phyloP scores from a whole-genome alignment of 768 basidiomycete species.

The Neoboletus subvelutipes region DNA sequence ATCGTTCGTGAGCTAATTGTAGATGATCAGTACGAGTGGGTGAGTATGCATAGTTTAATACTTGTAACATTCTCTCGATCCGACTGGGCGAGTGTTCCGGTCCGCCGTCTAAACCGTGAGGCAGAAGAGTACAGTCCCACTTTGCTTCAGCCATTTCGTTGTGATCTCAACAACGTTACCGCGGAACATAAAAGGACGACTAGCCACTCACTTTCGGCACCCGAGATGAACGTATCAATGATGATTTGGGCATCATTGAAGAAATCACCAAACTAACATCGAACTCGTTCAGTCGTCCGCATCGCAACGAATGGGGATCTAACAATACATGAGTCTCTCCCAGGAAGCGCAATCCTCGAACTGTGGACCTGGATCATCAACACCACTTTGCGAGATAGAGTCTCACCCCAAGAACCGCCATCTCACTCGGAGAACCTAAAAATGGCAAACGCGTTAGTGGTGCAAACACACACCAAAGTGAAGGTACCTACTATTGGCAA shows the following conservation, averaged over 20 bases:
- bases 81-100: conserved; percentile 91
- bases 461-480: neutral
- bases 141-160: conserved; percentile 95
- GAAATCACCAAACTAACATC: conserved; percentile 82
- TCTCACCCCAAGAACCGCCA: too few relatives aligned
- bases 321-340: conserved; percentile 76
- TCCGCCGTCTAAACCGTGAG: conserved; percentile 92
- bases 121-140: conserved; percentile 83
- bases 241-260: conserved; percentile 88
- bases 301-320: neutral
- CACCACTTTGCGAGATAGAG: neutral
- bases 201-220: conserved; percentile 66
- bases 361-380: conserved; percentile 47
- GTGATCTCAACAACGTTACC: neutral
- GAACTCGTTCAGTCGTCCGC: neutral
- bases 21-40: neutral
- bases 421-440: conserved; percentile 81
- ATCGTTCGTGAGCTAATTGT: conserved; percentile 74
- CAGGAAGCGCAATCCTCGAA: conserved; percentile 92
- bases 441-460: neutral
- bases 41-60: conserved; percentile 23
- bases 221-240: conserved; percentile 86
- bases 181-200: too few relatives aligned
- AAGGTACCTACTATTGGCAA: conserved; percentile 76
- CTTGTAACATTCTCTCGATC: conserved; percentile 90